Evolutionary conservation across 495 filamentous ascomycete genomes (phyloP).

Genomic region (Penicillium argentinense): DNA sequence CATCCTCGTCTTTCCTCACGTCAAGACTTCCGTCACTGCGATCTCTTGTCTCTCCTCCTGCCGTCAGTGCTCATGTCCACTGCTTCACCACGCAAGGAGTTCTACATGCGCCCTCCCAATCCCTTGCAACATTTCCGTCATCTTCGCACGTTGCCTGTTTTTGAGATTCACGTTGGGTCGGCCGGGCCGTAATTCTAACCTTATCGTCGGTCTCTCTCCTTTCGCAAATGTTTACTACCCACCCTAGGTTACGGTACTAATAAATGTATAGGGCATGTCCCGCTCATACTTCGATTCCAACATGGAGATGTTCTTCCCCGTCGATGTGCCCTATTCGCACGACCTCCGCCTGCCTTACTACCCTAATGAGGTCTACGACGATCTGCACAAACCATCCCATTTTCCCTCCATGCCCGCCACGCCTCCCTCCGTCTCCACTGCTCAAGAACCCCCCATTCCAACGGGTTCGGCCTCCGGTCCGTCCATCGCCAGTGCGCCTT

Average conservation of each 20-base stretch:
- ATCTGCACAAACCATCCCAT: conserved; percentile 29
- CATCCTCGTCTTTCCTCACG: not conserved
- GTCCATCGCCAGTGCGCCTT: conserved; percentile 68
- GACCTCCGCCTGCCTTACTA: conserved; percentile 31
- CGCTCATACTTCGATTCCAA: conserved; percentile 27
- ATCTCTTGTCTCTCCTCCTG: not conserved
- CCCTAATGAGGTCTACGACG: conserved; percentile 24
- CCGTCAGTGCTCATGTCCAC: not conserved
- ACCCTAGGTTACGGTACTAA: not conserved
- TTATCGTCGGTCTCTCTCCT: conserved; percentile 20
- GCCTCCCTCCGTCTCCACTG: conserved; percentile 32
- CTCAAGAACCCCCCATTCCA: conserved; percentile 49
- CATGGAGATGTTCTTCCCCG: conserved; percentile 35
- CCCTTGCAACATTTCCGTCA: conserved; percentile 16
- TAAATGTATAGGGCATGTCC: not conserved
- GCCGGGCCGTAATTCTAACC: conserved; percentile 28
- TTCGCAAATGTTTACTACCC: not conserved
- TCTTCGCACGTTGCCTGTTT: conserved; percentile 21
- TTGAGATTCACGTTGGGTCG: conserved; percentile 22
- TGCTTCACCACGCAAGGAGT: conserved; percentile 2
- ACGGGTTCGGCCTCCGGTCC: conserved; percentile 71
- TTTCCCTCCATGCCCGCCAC: conserved; percentile 40
- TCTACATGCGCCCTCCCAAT: conserved; percentile 9
- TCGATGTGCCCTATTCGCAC: conserved; percentile 30
- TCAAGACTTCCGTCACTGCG: too few relatives aligned